Base-by-base conservation (phyloP, 73 alveolate genomes). In the Paramecium caudatum region DNA sequence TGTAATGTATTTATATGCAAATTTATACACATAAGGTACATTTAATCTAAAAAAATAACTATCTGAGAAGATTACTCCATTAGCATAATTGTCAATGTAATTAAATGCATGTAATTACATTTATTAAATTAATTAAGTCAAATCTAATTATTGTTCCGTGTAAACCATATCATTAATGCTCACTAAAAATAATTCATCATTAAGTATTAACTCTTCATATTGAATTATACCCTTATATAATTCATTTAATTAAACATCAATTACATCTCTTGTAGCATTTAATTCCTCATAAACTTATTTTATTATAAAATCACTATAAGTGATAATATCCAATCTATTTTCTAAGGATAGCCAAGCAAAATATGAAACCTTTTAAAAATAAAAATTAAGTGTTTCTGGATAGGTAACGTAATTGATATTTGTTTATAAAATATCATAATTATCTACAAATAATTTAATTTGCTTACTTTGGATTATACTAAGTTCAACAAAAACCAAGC, bases 371-470 rank as follows among this genome's bases (percentile, higher is more conserved):
- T 74, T 74, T 41, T 27, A 16, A n/a, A 74, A 74, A 23, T 74
- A 74, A 15, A 41, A 74, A 4, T 74, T 74, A 5, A 74, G 32
- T 15, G 88, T 74, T 43, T 74, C 88, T 3, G 88, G 88, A 74
- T 74, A 74, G 6, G 88, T 74, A 0, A 74, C 88, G 32, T 37
- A 74, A 74, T 74, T 74, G 2, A 74, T 74, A 45, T 74, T 74
- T 0, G 62, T 74, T 45, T 74, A 45, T 9, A 74, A 21, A 6
- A 74, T 74, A 25, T 74, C 65, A 45, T 74, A 74, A 74, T 74
- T 74, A 10, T 55, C 80, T 55, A 55, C 30, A 4, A 23, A 19
- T 55, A 12, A 3, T 7, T 19, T 27, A 5, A 55, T 4, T 19
- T n/a, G n/a, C n/a, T 9, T 19, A 21, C 69, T 74, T 43, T 74